Evolutionary conservation across 352 stramenopile species (phyloP), one percentile per base, ranked within the genome.

Genomic region (Stramenopiles sp.): DNA sequence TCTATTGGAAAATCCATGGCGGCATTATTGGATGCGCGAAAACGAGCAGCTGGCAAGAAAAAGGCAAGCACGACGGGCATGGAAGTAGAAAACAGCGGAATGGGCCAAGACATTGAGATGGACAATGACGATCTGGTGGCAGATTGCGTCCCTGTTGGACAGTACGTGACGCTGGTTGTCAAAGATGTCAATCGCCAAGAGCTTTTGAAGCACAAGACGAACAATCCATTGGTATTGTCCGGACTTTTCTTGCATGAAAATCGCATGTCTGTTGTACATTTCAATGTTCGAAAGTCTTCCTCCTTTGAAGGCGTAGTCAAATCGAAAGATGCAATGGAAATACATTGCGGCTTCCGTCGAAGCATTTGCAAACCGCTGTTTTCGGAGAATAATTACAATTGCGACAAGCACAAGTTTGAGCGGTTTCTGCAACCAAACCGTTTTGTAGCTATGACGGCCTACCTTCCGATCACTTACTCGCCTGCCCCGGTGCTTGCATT

Each of bases 391-490:
- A 98, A 94, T 75, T 83, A 98, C 30, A 98, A 98, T 79, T 96
- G 92, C 81, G 93, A 98, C 83, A 98, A 99, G 82, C 92, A 98
- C 82, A 93, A 99, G 77, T 98, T 97, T 81, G 90, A 98, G 83
- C 87, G 94, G 33, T 99, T 97, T 84, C 81, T 98, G 79, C 92
- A 91, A 35, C 85, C 88, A 43, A 82, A 78, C 32, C 87, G 88
- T 6, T 94, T n/a, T n/a, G n/a, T n/a, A n/a, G n/a, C n/a, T n/a
- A n/a, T n/a, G 3, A 88, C 85, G 0, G 86, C 92, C 35, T 94
- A 93, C 74, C 86, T 81, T 1, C 94, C 95, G 0, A 89, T 97
- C 37, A 97, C 92, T n/a, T 98, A 97, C 81, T 89, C 95, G 48
- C 93, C 93, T 6, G 92, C 89, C 69, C 96, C 94, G 0, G 84